phyloP scores from a whole-genome alignment of 371 early-diverging fungal genomes.

The Lichtheimia corymbifera region DNA sequence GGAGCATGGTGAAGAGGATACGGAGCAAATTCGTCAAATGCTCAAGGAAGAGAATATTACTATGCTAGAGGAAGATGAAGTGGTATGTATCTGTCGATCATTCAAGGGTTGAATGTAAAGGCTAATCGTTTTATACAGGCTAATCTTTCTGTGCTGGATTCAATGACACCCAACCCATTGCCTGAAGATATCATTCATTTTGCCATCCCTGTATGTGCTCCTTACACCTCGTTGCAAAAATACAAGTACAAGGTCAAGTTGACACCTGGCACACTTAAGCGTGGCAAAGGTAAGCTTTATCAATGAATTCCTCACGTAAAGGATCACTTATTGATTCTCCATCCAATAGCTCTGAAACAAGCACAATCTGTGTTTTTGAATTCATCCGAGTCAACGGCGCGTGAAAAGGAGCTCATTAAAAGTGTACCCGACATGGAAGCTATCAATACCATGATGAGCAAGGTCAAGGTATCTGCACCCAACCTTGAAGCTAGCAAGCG shows the following conservation, averaged over 20 bases:
- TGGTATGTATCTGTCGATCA: slow-evolving; percentile 21
- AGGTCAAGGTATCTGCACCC: slow-evolving; percentile 83
- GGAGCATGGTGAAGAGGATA: slow-evolving; percentile 42
- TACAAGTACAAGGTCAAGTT: slow-evolving; percentile 97
- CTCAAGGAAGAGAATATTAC: slow-evolving; percentile 76
- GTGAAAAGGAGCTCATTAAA: slow-evolving; percentile 82
- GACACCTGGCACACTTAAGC: slow-evolving; percentile 94
- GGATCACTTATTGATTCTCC: slow-evolving; percentile 21
- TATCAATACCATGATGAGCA: slow-evolving; percentile 82
- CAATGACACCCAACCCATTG: slow-evolving; percentile 76
- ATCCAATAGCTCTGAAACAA: slow-evolving; percentile 39
- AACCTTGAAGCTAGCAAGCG: slow-evolving; percentile 69
- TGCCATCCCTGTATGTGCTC: slow-evolving; percentile 97
- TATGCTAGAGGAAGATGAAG: slow-evolving; percentile 67
- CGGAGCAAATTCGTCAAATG: slow-evolving; percentile 65
- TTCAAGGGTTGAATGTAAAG: not conserved
- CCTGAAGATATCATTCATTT: slow-evolving; percentile 82
- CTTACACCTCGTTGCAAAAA: slow-evolving; percentile 84
- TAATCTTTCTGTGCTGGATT: slow-evolving; percentile 72
- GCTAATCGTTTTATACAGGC: slow-evolving; percentile 22
- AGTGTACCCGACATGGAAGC: slow-evolving; percentile 84
- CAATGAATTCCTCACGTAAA: slow-evolving; percentile 33
- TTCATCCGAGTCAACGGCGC: slow-evolving; percentile 51
- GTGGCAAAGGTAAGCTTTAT: slow-evolving; percentile 80
- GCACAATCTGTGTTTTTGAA: slow-evolving; percentile 53